Evolutionary conservation across 2,329 filamentous ascomycete species (phyloP).

Genomic region (Botrytis porri): DNA sequence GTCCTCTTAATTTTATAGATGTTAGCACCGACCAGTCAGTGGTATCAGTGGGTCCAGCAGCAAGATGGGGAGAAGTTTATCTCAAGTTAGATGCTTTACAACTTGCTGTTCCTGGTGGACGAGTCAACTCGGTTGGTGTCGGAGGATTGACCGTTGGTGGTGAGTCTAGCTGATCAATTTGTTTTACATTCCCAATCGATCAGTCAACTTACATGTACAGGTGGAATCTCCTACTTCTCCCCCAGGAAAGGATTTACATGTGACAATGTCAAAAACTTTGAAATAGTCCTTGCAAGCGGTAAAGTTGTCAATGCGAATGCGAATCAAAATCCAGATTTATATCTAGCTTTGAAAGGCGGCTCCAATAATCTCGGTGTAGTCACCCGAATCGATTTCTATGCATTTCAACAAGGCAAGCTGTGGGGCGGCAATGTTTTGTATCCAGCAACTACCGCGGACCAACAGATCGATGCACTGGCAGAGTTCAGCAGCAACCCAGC

Average conservation of each 20-base stretch:
- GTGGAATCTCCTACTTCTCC: slow-evolving; percentile 30
- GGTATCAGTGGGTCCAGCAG: not conserved
- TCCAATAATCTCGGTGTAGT: slow-evolving; percentile 55
- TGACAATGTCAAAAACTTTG: slow-evolving; percentile 48
- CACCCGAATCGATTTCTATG: slow-evolving; percentile 41
- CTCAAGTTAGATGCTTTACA: not conserved
- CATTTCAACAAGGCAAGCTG: slow-evolving; percentile 20
- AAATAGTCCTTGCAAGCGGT: slow-evolving; percentile 52
- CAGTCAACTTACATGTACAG: slow-evolving; percentile 15
- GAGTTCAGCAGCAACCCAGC: not conserved
- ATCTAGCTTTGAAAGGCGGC: slow-evolving; percentile 52
- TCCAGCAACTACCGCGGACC: not conserved
- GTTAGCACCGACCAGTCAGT: not conserved
- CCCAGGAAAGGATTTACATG: slow-evolving; percentile 47
- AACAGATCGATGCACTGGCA: slow-evolving; percentile 4
- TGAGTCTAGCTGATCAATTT: not conserved
- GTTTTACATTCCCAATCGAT: not conserved
- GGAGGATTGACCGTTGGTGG: slow-evolving; percentile 18
- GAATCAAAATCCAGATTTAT: slow-evolving; percentile 48
- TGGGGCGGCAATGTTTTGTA: slow-evolving; percentile 22
- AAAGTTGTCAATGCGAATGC: slow-evolving; percentile 44
- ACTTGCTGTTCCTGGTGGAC: slow-evolving; percentile 3
- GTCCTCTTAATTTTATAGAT: not conserved
- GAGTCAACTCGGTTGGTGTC: slow-evolving; percentile 16
- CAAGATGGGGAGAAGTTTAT: slow-evolving; percentile 13